Evolutionary conservation across 148 eudicot species (phyloP).

Genomic region (Hydrangea macrophylla): DNA sequence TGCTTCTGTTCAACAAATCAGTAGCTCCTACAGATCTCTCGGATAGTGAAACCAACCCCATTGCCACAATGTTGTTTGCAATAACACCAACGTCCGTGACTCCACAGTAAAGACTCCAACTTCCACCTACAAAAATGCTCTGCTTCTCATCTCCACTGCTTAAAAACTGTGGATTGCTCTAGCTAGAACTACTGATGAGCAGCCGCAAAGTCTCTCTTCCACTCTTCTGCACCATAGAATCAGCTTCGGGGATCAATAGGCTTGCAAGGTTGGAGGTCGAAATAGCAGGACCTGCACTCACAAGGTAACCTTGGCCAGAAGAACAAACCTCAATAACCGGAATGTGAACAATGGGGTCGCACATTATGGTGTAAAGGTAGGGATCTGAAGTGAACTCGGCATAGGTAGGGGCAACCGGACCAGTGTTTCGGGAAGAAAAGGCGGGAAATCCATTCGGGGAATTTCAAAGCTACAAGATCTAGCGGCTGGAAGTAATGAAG

Average conservation of each 20-base stretch:
- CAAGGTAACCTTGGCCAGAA: constrained; percentile 84
- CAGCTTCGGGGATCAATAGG: constrained; percentile 51
- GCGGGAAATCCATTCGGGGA: constrained; percentile 57
- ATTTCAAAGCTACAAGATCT: constrained; percentile 34
- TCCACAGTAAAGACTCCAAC: constrained; percentile 71
- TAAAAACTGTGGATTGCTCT: constrained; percentile 40
- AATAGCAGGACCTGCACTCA: constrained; percentile 74
- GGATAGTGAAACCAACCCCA: constrained; percentile 42
- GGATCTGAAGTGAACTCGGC: constrained; percentile 56
- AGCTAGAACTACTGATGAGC: constrained; percentile 63
- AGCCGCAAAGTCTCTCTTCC: constrained; percentile 84
- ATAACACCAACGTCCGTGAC: constrained; percentile 54
- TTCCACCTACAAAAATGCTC: constrained; percentile 49
- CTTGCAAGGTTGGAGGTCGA: constrained; percentile 48
- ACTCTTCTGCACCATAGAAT: constrained; percentile 61
- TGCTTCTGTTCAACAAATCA: constrained; percentile 2
- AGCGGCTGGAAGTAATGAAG: constrained; percentile 59
- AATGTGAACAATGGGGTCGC: constrained; percentile 85
- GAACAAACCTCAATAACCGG: constrained; percentile 86
- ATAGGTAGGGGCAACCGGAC: constrained; percentile 45
- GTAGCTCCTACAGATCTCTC: constrained; percentile 29
- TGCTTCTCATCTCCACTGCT: constrained; percentile 33
- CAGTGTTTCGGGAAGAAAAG: constrained; percentile 54
- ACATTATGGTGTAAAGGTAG: constrained; percentile 74
- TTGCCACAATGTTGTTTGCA: constrained; percentile 42